Evolutionary conservation across 208 protist species (phyloP), one percentile per base, ranked within the genome.

Genomic region (Acanthamoeba sp.): DNA sequence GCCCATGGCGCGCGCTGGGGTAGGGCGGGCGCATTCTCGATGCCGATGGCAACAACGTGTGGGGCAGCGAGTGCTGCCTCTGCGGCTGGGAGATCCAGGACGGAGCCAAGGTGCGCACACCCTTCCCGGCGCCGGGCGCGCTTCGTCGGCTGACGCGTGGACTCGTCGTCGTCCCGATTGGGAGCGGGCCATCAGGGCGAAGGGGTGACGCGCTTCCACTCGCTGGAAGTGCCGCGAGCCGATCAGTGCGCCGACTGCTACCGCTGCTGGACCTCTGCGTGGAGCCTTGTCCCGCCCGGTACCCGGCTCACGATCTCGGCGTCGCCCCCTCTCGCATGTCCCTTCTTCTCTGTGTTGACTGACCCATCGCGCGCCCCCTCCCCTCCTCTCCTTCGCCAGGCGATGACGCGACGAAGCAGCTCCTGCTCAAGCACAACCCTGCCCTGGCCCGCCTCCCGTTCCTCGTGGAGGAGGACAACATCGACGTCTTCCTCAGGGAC

Each of bases 41-140:
- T 34, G 78, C 78, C 24, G 78, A 88, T 24, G 78, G 78, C 38
- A 88, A 88, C 45, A 88, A 88, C 18, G 36, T 88, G 29, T 88
- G 36, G 36, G 78, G 78, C 18, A 38, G 45, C 36, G 38, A 59
- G 22, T 88, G 78, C 36, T 48, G 10, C 20, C 36, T 27, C 20
- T 88, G 78, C 36, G 78, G 42, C 27, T 57, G 78, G 42, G 78
- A 59, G 48, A 62, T 88, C n/a, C 78, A 88, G 38, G 78, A 88
- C 48, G 78, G 78, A 27, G 45, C 36, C 18, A 57, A 88, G 29
- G 57, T 64, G 55, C 48, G 55, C 18, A 14, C 18, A 62, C 18
- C 18, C 18, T 22, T 14, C 14, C 55, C 22, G 14, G 55, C 55
- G 55, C 55, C 14, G 14, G 55, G 18, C 14, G 14, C 22, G 55